phyloP scores from a whole-genome alignment of 2,329 filamentous ascomycete genomes.

The Massarina eburnea region DNA sequence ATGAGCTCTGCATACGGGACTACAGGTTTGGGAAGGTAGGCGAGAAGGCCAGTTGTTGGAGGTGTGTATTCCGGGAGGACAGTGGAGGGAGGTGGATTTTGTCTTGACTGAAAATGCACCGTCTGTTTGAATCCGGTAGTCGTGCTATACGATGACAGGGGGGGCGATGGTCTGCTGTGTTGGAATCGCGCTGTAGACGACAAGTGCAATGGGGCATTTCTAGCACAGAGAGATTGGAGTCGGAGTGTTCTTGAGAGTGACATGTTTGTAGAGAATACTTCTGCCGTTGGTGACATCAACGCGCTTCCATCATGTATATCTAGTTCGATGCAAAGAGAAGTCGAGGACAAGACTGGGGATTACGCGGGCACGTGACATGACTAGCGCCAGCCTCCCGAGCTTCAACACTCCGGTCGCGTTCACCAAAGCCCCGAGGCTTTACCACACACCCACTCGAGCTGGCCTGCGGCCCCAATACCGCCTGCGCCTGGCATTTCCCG shows the following conservation, averaged over 20 bases:
- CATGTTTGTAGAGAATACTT: background rate
- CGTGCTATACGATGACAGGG: background rate
- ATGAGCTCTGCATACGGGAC: constrained; percentile 82
- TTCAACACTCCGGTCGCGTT: background rate
- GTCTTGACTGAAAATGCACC: background rate
- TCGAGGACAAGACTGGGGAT: too few species aligned
- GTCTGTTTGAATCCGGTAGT: background rate
- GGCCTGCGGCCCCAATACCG: too few species aligned
- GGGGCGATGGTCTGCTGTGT: background rate
- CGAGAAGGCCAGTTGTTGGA: constrained; percentile 71
- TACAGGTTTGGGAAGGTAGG: constrained; percentile 67
- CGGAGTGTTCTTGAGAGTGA: background rate
- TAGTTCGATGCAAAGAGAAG: too few species aligned
- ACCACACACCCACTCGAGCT: too few species aligned
- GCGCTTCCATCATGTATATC: too few species aligned
- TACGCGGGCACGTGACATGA: background rate
- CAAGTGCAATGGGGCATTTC: too few species aligned
- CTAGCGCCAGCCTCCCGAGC: background rate
- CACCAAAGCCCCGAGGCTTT: too few species aligned
- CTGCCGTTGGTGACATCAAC: too few species aligned
- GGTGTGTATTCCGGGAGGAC: constrained; percentile 56
- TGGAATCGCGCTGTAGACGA: background rate
- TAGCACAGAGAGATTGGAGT: background rate
- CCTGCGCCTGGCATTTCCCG: too few species aligned
- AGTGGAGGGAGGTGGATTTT: constrained; percentile 12